A percentile compares a stretch with the other conserved stretches of the same genome.
phyloP scores from a whole-genome alignment of 805 yeast species.

The Jamesozyma lodderae region DNA sequence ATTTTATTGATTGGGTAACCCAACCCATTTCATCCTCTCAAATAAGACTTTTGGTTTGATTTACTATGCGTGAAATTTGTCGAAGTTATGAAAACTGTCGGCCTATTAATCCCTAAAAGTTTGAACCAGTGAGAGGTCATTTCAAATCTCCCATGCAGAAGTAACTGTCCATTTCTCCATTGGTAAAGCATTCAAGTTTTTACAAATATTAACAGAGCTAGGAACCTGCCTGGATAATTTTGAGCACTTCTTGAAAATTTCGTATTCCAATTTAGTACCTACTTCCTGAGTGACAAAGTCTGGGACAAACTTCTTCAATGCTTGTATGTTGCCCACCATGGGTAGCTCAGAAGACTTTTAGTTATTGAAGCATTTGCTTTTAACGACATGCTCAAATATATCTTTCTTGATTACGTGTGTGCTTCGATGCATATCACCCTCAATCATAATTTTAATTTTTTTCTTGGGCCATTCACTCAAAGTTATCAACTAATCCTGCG shows the following conservation, averaged over 20 bases:
- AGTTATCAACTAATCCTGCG: too few species aligned
- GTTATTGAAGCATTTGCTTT: too few species aligned
- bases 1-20: conserved; percentile 31
- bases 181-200: conserved; percentile 42
- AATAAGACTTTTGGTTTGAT: conserved; percentile 80
- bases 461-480: too few species aligned
- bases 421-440: too few species aligned
- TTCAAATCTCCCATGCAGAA: conserved; percentile 69
- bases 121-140: conserved; percentile 75
- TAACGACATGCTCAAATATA: too few species aligned
- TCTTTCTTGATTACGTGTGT: too few species aligned
- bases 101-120: conserved; percentile 50
- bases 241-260: conserved; percentile 64
- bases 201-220: conserved; percentile 61
- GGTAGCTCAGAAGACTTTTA: too few species aligned
- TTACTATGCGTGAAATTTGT: conserved; percentile 71
- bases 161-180: conserved; percentile 74
- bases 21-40: conserved; percentile 39
- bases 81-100: conserved; percentile 73
- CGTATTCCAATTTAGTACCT: conserved; percentile 57
- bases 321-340: conserved; percentile 79
- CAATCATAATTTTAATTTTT: too few species aligned
- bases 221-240: conserved; percentile 65
- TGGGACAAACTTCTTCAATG: conserved; percentile 65
- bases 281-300: conserved; percentile 57